Evolutionary conservation across 345 rosid species (phyloP).

Genomic region (Raphanus raphanistrum): DNA sequence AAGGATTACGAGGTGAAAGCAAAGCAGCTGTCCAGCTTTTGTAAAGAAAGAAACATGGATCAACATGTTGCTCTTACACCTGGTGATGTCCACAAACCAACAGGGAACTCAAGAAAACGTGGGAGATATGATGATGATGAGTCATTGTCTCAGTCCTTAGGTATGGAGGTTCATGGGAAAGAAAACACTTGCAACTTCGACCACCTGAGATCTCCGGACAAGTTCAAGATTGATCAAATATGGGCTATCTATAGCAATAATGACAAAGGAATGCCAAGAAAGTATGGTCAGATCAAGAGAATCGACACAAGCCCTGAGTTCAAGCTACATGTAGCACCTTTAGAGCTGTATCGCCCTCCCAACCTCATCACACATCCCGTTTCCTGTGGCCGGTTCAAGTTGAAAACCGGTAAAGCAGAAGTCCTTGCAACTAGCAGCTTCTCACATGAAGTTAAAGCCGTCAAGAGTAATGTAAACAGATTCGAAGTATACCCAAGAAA

Average conservation of each 20-base stretch:
- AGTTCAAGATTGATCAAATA: slow-evolving; percentile 44
- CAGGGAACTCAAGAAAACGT: slow-evolving; percentile 13
- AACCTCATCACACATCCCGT: slow-evolving; percentile 2
- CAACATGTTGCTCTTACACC: slow-evolving; percentile 27
- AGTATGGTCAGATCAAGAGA: slow-evolving; percentile 50
- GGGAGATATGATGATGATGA: slow-evolving; percentile 32
- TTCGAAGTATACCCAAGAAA: slow-evolving; percentile 46
- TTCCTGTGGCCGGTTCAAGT: slow-evolving; percentile 54
- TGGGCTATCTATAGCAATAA: slow-evolving; percentile 48
- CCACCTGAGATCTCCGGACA: slow-evolving; percentile 44
- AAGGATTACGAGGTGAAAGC: slow-evolving; percentile 30
- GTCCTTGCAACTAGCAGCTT: slow-evolving; percentile 37
- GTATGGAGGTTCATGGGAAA: slow-evolving; percentile 24
- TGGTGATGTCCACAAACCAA: not conserved
- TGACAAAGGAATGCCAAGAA: slow-evolving; percentile 47
- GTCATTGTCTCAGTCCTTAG: slow-evolving; percentile 26
- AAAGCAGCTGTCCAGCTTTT: slow-evolving; percentile 12
- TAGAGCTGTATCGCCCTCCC: slow-evolving; percentile 35
- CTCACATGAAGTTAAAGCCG: slow-evolving; percentile 50
- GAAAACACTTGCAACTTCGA: slow-evolving; percentile 37
- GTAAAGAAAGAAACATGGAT: slow-evolving; percentile 18
- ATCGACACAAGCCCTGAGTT: slow-evolving; percentile 39
- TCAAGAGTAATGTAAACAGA: slow-evolving; percentile 9
- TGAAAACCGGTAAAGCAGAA: slow-evolving; percentile 36
- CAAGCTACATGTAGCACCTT: slow-evolving; percentile 51